Evolutionary conservation across 2,329 filamentous ascomycete genomes (phyloP).

Genomic region (Reticulascus tulasneorum): DNA sequence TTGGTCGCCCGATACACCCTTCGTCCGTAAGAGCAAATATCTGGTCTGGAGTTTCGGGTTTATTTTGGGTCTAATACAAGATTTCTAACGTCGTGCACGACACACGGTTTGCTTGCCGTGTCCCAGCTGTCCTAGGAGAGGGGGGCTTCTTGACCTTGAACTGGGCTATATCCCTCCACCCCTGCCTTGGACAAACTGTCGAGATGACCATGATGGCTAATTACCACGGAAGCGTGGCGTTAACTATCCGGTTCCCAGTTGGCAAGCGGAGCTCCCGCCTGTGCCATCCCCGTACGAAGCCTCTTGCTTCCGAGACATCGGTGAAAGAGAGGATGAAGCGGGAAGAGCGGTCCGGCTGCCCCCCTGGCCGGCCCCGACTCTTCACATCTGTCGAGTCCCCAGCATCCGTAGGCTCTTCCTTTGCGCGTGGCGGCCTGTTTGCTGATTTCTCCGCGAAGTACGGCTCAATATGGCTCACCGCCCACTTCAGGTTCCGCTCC

Average conservation of each 20-base stretch:
- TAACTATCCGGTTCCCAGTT: constrained; percentile 4
- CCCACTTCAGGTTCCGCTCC: constrained; percentile 25
- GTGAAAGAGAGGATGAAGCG: constrained; percentile 30
- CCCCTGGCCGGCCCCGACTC: constrained; percentile 1
- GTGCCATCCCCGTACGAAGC: constrained; percentile 40
- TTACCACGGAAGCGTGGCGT: constrained; percentile 12
- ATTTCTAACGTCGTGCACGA: too few species aligned
- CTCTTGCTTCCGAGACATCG: constrained; percentile 26
- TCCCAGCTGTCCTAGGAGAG: too few species aligned
- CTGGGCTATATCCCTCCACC: too few species aligned
- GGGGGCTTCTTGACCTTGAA: too few species aligned
- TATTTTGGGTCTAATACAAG: constrained; percentile 39
- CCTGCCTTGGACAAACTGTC: too few species aligned
- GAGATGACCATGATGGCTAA: too few species aligned
- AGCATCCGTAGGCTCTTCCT: not conserved
- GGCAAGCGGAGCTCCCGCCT: constrained; percentile 21
- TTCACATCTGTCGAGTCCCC: constrained; percentile 1
- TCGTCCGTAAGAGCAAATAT: constrained; percentile 34
- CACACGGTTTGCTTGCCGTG: too few species aligned
- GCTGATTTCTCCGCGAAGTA: constrained; percentile 13
- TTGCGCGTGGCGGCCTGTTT: not conserved
- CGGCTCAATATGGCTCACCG: constrained; percentile 11
- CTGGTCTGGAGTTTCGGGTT: constrained; percentile 45
- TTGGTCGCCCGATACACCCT: constrained; percentile 9
- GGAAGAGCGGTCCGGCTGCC: constrained; percentile 2